phyloP scores from a whole-genome alignment of 306 rosid species.

The Citrullus amarus region DNA sequence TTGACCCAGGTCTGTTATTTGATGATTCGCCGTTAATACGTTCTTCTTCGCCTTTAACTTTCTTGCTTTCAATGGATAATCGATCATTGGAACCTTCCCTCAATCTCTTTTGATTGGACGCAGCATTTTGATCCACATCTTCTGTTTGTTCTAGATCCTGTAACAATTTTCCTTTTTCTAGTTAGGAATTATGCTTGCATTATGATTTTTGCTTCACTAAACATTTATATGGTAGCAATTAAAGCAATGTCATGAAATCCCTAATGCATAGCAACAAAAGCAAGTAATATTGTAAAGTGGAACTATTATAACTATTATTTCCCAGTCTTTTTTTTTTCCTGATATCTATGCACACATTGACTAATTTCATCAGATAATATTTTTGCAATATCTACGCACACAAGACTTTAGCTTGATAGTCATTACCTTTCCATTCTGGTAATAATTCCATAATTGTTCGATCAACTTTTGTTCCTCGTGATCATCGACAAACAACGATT shows the following conservation, averaged over 20 bases:
- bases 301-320: not conserved
- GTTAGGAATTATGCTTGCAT: not conserved
- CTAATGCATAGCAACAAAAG: not conserved
- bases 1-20: conserved; percentile 11
- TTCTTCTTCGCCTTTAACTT: conserved; percentile 14
- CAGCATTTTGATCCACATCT: conserved; percentile 2
- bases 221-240: not conserved
- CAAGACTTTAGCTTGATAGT: not conserved
- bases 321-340: not conserved
- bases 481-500: conserved; percentile 38
- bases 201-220: not conserved
- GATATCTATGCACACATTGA: not conserved
- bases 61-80: conserved; percentile 13
- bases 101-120: conserved; percentile 14
- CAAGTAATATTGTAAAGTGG: not conserved
- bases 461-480: conserved; percentile 46
- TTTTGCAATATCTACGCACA: not conserved
- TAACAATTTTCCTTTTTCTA: not conserved
- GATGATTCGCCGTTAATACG: not conserved
- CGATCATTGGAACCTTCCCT: conserved; percentile 8
- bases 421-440: conserved; percentile 53
- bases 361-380: not conserved
- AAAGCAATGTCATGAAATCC: not conserved
- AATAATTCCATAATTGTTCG: conserved; percentile 44
- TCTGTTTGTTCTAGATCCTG: conserved; percentile 33